A percentile compares a stretch with the other conserved stretches of the same genome.
These are phyloP conservation scores for Kwoniella shivajii DNA, from an alignment of 1,284 basidiomycete genomes.

Conservation along the genomic window DNA sequence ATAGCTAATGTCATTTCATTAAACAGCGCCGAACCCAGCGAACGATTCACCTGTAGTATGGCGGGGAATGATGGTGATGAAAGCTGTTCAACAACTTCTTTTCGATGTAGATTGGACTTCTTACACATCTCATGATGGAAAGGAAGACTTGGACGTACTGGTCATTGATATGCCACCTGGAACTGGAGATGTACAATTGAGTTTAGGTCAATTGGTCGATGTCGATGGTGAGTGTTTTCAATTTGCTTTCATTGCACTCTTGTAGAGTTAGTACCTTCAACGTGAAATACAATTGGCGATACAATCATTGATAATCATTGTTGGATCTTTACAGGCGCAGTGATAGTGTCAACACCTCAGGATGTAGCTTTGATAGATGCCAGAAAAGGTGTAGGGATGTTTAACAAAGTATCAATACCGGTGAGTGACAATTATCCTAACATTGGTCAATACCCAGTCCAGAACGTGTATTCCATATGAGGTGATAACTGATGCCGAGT, in stretches of 20 bases:
- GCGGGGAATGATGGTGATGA: constrained; percentile 98
- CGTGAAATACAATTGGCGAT: neutral
- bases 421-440: too few species aligned
- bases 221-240: constrained; percentile 78
- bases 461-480: neutral
- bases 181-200: constrained; percentile 93
- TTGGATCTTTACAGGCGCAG: constrained; percentile 63
- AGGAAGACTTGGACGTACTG: constrained; percentile 69
- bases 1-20: neutral
- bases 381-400: constrained; percentile 90
- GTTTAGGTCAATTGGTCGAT: constrained; percentile 83
- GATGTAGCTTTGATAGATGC: constrained; percentile 92
- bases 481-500: too few species aligned
- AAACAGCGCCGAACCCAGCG: constrained; percentile 50
- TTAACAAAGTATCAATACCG: constrained; percentile 84
- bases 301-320: neutral
- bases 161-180: constrained; percentile 98
- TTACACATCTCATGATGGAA: constrained; percentile 25
- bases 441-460: neutral
- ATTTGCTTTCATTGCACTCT: too few species aligned
- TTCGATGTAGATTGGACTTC: constrained; percentile 92
- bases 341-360: constrained; percentile 95
- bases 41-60: constrained; percentile 84
- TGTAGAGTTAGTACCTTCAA: neutral
- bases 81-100: constrained; percentile 92